Base-by-base conservation (phyloP, 306 rosid species). In the Inga laurina region DNA sequence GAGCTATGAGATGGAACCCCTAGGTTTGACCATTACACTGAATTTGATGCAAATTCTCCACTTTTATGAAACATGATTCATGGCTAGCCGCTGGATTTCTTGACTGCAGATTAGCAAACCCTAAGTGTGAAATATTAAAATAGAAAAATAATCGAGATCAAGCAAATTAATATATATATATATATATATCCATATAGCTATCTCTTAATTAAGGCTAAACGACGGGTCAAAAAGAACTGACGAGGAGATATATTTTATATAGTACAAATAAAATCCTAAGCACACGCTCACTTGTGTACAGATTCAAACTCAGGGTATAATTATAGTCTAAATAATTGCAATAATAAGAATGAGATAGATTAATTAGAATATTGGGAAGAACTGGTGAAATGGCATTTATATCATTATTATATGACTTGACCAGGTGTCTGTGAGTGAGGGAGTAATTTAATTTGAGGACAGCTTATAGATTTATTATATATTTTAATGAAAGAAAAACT, bases 371-470 rank as follows among this genome's bases (percentile, higher is more conserved):
- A 81, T 83, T 79, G 88, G 91, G 88, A 89, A 84, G 85, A 86
- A 78, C 82, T 85, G 43, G 43, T 0, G 83, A 80, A 87, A 87
- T 83, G 82, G 78, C 85, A 59, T 46, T 22, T 69, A 51, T 83
- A 68, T 87, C 85, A 85, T 91, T 91, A 92, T 84, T 89, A 88
- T 79, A 89, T 87, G 97, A 90, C 97, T 89, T 88, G 94, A 89
- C 91, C 80, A 44, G 5, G 62, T 64, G 80, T 81, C 86, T 73
- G 24, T 74, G 62, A 73, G 75, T 24, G 46, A n/a, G 81, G 67
- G 87, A 56, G 66, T 80, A 84, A 84, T 65, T 71, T 80, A 84
- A 84, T 65, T 71, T 82, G 87, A 86, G 84, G 83, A 83, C 90
- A 81, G 66, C 51, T 43, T 52, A 72, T 24, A 24, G 10, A 72